Percentiles rank a stretch among this genome's conserved stretches.
phyloP scores from a whole-genome alignment of 2,329 filamentous ascomycete species.

The Huntiella decipiens region DNA sequence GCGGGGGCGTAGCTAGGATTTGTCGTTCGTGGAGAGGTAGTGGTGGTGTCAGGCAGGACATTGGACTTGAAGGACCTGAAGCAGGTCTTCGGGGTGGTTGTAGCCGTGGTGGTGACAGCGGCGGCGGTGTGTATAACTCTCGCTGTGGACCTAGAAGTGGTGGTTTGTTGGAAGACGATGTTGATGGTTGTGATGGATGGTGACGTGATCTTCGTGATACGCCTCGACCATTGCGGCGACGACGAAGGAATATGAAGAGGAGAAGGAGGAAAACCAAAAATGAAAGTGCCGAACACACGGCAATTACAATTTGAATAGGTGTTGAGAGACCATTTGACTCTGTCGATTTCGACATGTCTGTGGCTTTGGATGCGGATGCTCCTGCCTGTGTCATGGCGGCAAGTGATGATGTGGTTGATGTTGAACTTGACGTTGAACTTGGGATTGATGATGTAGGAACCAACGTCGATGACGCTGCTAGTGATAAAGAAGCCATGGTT shows the following conservation, averaged over 20 bases:
- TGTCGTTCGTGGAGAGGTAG: slow-evolving; percentile 7
- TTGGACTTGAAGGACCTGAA: not conserved
- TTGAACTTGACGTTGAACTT: not conserved
- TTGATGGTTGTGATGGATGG: not conserved
- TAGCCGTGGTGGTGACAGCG: not conserved
- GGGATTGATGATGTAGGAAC: not conserved
- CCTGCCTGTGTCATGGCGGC: not conserved
- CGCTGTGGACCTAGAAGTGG: slow-evolving; percentile 2
- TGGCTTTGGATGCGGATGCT: not conserved
- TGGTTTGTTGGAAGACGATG: slow-evolving; percentile 1
- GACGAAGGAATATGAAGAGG: slow-evolving; percentile 4
- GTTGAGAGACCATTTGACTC: slow-evolving; percentile 4
- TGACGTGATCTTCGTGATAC: not conserved
- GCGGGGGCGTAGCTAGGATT: slow-evolving; percentile 6
- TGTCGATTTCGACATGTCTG: not conserved
- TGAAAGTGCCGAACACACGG: slow-evolving; percentile 6
- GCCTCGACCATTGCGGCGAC: not conserved
- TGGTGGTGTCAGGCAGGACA: slow-evolving; percentile 3
- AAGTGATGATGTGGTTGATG: not conserved
- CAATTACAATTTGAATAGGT: slow-evolving; percentile 5
- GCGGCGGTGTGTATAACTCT: slow-evolving; percentile 1
- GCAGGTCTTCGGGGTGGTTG: slow-evolving; percentile 3
- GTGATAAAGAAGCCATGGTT: too few species aligned
- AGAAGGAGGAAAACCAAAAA: slow-evolving; percentile 3
- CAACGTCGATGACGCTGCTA: too few species aligned